Evolutionary conservation across 2,329 filamentous ascomycete genomes (phyloP).

Genomic region (Pseudocercospora pini-densiflorae): DNA sequence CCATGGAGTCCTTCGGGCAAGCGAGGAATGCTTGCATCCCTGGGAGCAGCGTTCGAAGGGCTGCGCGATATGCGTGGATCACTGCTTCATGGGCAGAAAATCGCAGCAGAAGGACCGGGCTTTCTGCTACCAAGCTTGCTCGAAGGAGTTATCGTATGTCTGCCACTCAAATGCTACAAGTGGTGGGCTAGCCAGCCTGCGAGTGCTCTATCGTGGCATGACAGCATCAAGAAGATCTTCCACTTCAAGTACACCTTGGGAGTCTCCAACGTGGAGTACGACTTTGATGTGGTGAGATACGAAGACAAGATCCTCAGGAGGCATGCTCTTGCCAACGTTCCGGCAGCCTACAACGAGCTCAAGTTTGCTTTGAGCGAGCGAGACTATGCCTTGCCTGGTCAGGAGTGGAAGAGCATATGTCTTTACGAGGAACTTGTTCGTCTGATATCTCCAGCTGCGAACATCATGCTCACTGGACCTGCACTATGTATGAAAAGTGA

Average conservation of each 20-base stretch:
- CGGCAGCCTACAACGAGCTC: neutral
- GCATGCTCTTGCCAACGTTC: neutral
- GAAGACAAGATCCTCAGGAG: neutral
- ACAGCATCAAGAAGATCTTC: neutral
- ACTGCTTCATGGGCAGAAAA: neutral
- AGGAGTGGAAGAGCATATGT: neutral
- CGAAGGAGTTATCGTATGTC: neutral
- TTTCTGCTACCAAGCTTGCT: neutral
- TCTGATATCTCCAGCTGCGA: neutral
- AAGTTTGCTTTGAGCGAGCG: neutral
- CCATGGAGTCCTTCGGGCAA: neutral
- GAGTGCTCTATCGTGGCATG: neutral
- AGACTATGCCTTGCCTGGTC: neutral
- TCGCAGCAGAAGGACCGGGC: neutral
- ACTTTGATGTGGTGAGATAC: neutral
- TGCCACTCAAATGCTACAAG: neutral
- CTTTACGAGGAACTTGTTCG: neutral
- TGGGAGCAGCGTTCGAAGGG: neutral
- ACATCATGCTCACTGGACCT: neutral
- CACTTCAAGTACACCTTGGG: neutral
- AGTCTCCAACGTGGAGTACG: neutral
- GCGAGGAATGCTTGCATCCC: neutral
- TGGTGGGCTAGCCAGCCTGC: neutral
- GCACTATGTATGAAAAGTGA: neutral
- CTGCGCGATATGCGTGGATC: neutral